Evolutionary conservation across 768 basidiomycete genomes (phyloP), one percentile per base, ranked within the genome.

Genomic region (Pisolithus sp.): DNA sequence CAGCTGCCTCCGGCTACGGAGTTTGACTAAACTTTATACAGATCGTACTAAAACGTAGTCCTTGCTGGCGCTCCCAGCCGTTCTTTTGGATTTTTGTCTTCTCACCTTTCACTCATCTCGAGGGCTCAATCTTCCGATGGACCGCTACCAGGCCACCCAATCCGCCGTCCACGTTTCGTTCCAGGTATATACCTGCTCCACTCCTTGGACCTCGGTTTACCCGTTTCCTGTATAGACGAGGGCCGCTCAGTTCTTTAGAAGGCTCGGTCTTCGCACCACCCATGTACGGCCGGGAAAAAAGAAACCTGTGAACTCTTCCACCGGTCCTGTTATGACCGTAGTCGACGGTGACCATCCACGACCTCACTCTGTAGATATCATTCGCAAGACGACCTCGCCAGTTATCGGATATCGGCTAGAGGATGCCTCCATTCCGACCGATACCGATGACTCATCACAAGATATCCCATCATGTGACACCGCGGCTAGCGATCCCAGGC

Each of bases 241-340:
- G 48, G 71, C 51, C 65, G 62, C 67, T 63, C 68, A 62, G 57
- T 78, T 63, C 49, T 68, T 58, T 65, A 77, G 58, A 69, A 74
- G 58, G 60, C 70, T 60, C 44, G 63, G 65, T 23, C 28, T 55
- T 5, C 46, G 46, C 30, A 59, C 73, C 30, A 59, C 72, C 56
- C 72, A 67, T 51, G 65, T 66, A 31, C 69, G 75, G 31, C 57
- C 66, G 38, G 58, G 62, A 41, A 57, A 45, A 6, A 65, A 60
- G 43, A 69, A 61, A 52, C 43, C 62, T 6, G 20, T 7, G 10
- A 23, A 23, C 17, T 65, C 58, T 57, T 55, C 59, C 18, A n/a
- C 62, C 49, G 55, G 62, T 24, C 49, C 64, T 30, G 54, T 59
- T 51, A 20, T 62, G 37, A 51, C 66, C 54, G 57, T 61, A 49